A percentile compares a stretch with the other conserved stretches of the same genome.
These are phyloP conservation scores for Penicillium sp. DNA, from an alignment of 2,329 filamentous ascomycete species.

Conservation along the genomic window DNA sequence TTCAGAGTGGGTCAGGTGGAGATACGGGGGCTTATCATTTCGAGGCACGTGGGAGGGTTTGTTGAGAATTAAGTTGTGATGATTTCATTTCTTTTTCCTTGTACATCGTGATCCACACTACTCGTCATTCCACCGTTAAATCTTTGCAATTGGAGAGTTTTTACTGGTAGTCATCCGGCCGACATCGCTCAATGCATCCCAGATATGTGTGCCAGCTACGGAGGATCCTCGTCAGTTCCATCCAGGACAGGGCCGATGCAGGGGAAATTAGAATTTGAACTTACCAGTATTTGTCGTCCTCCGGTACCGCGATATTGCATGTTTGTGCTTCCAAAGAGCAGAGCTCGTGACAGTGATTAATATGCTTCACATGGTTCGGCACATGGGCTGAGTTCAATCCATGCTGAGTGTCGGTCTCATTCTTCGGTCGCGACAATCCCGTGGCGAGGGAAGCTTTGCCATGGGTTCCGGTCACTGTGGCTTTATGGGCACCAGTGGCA, in stretches of 20 bases:
- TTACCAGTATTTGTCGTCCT: constrained; percentile 26
- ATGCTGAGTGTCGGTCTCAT: constrained; percentile 4
- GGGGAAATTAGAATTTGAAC: too few species aligned
- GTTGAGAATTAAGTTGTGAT: too few species aligned
- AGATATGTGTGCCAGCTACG: constrained; percentile 14
- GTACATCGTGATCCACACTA: too few species aligned
- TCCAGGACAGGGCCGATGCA: too few species aligned
- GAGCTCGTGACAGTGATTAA: constrained; percentile 20
- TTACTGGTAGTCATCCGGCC: constrained; percentile 11
- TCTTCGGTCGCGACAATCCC: constrained; percentile 5
- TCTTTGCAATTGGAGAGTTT: background rate
- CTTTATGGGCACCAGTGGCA: constrained; percentile 11
- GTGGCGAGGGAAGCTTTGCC: constrained; percentile 9
- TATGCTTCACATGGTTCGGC: constrained; percentile 9
- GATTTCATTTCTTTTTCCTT: too few species aligned
- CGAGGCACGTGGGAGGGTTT: too few species aligned
- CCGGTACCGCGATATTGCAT: constrained; percentile 22
- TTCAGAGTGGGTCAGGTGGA: constrained; percentile 9
- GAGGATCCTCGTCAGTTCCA: background rate
- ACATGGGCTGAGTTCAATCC: constrained; percentile 3
- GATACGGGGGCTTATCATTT: constrained; percentile 20
- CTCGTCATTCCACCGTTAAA: background rate
- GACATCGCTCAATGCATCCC: constrained; percentile 17
- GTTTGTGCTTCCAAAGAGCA: constrained; percentile 23
- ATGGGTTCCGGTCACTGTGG: constrained; percentile 14